These are phyloP conservation scores for Westerdykella sp. DNA, from an alignment of 2,329 filamentous ascomycete species.

Conservation along the genomic window DNA sequence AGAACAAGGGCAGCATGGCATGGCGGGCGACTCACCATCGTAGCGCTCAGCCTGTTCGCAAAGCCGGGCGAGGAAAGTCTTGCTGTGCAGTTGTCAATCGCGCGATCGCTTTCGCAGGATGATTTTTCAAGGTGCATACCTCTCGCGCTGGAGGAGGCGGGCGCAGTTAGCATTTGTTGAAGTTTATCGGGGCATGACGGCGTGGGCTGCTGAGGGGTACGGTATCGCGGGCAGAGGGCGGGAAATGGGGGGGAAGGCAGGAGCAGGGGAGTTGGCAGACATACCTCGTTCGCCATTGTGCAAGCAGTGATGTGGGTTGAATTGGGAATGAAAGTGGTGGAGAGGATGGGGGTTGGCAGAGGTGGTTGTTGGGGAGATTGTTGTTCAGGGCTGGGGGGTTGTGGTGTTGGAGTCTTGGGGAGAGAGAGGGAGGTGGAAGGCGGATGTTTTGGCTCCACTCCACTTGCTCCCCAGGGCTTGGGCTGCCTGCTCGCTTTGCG, in stretches of 20 bases:
- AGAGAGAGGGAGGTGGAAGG: constrained; percentile 9
- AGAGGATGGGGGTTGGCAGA: constrained; percentile 19
- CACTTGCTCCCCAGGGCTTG: constrained; percentile 6
- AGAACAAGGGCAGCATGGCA: constrained; percentile 5
- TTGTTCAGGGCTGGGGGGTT: constrained; percentile 2
- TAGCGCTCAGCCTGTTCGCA: constrained; percentile 99
- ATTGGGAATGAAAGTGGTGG: constrained; percentile 13
- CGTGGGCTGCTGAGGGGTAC: constrained; percentile 36
- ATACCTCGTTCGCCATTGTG: constrained; percentile 60
- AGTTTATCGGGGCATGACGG: constrained; percentile 28
- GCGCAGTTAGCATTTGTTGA: constrained; percentile 33
- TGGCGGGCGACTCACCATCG: constrained; percentile 60
- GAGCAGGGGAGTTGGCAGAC: constrained; percentile 36
- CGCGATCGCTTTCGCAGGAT: constrained; percentile 7
- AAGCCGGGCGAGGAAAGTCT: constrained; percentile 99
- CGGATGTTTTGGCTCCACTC: constrained; percentile 3
- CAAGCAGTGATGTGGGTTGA: constrained; percentile 9
- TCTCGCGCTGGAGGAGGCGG: constrained; percentile 41
- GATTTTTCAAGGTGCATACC: constrained; percentile 32
- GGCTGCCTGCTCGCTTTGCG: constrained; percentile 8
- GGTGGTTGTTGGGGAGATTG: constrained; percentile 3
- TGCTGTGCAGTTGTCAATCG: constrained; percentile 42
- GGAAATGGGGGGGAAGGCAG: constrained; percentile 14
- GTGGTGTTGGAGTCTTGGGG: constrained; percentile 17
- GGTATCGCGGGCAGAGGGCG: constrained; percentile 32